A percentile compares a stretch with the other conserved stretches of the same genome.
phyloP scores from a whole-genome alignment of 192 early-diverging fungal genomes.

The Umbelopsis sp. region DNA sequence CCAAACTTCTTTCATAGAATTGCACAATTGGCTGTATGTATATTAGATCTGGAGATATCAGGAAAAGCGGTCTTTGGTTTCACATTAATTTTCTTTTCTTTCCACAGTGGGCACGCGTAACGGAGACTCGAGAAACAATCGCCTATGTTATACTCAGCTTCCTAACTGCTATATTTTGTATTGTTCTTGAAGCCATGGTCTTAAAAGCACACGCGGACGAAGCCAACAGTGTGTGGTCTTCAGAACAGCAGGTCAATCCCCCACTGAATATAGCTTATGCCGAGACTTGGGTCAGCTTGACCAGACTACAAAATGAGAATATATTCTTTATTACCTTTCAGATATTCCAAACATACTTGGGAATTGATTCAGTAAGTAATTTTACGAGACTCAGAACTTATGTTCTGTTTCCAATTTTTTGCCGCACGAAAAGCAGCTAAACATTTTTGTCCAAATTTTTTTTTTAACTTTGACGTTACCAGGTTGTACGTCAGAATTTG shows the following conservation, averaged over 20 bases:
- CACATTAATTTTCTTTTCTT: constrained; percentile 5
- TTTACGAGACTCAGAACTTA: neutral
- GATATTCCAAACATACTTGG: constrained; percentile 24
- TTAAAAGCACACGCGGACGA: constrained; percentile 1
- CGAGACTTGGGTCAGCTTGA: neutral
- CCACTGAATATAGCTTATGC: neutral
- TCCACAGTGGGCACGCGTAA: constrained; percentile 22
- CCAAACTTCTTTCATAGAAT: constrained; percentile 5
- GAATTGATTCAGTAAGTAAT: constrained; percentile 25
- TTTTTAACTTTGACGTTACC: neutral
- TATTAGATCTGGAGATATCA: neutral
- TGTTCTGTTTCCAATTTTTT: neutral
- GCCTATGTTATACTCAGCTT: constrained; percentile 10
- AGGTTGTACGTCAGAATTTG: constrained; percentile 28
- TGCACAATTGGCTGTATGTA: constrained; percentile 8
- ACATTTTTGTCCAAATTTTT: neutral
- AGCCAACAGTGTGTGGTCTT: neutral
- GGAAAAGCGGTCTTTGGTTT: neutral
- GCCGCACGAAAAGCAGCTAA: neutral
- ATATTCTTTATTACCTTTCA: constrained; percentile 25
- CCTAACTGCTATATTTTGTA: constrained; percentile 19
- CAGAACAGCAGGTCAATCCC: neutral
- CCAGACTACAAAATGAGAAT: constrained; percentile 26
- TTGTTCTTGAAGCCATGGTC: constrained; percentile 21
- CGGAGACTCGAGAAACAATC: constrained; percentile 19